These are phyloP conservation scores for Cystobasidium slooffiae DNA, from an alignment of 1,284 basidiomycete species.

Conservation along the genomic window DNA sequence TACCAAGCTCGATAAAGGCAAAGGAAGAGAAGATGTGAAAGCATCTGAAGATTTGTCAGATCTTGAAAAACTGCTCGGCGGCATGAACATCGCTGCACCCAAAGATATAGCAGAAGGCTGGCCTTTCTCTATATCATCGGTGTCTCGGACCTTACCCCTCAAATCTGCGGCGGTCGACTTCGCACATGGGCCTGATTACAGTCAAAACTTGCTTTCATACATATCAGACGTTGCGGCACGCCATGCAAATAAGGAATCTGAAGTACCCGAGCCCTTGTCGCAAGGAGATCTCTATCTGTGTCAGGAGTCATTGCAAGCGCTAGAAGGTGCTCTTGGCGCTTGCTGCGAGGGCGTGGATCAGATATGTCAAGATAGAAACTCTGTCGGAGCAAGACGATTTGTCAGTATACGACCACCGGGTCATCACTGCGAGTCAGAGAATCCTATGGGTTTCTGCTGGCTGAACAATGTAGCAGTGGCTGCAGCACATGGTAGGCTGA, in stretches of 20 bases:
- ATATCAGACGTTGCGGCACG: neutral
- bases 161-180: neutral
- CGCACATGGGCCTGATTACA: conserved; percentile 22
- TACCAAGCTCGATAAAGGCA: conserved; percentile 7
- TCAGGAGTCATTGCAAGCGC: conserved; percentile 70
- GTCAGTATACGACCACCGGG: conserved; percentile 85
- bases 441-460: conserved; percentile 90
- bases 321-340: conserved; percentile 75
- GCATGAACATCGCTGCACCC: conserved; percentile 5
- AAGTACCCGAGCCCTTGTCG: conserved; percentile 74
- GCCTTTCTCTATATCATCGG: conserved; percentile 31
- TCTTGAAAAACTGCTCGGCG: conserved; percentile 30
- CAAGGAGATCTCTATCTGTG: conserved; percentile 84
- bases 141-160: conserved; percentile 14
- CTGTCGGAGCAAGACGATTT: conserved; percentile 63
- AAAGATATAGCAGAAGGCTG: conserved; percentile 2
- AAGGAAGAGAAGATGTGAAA: neutral
- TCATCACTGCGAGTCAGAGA: conserved; percentile 36
- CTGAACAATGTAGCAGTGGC: conserved; percentile 91
- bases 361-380: conserved; percentile 57
- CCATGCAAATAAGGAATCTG: conserved; percentile 64
- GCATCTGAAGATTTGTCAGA: neutral
- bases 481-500: conserved; percentile 79
- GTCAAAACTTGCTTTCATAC: neutral
- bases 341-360: conserved; percentile 82